Conservation (phyloP, 208 protist genomes). For the Trypanosoma vivax region DNA sequence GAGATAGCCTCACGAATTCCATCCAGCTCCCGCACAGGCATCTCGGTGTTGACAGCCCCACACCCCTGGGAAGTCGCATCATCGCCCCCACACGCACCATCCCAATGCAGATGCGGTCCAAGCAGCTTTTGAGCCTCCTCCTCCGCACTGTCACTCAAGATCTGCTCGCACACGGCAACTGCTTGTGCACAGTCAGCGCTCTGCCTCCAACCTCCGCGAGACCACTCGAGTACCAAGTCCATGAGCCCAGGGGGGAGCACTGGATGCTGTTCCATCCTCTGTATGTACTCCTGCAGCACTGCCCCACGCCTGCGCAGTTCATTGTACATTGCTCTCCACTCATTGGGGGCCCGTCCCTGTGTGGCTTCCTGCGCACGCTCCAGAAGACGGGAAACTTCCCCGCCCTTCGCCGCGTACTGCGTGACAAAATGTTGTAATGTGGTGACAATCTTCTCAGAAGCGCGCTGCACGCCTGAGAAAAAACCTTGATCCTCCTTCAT, state of each 20-base stretch:
- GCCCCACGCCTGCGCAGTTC: slow-evolving; percentile 34
- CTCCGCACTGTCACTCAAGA: slow-evolving; percentile 8
- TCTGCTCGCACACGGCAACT: slow-evolving; percentile 15
- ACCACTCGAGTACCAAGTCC: slow-evolving; percentile 23
- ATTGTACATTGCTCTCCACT: slow-evolving; percentile 32
- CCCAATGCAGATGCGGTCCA: background rate
- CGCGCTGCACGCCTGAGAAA: slow-evolving; percentile 25
- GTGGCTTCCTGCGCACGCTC: slow-evolving; percentile 21
- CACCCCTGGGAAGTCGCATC: background rate
- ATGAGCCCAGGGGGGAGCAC: slow-evolving; percentile 10
- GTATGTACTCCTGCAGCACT: slow-evolving; percentile 21
- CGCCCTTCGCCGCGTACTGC: slow-evolving; percentile 18
- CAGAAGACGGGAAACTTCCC: slow-evolving; percentile 36
- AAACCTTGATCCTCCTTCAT: slow-evolving; percentile 43
- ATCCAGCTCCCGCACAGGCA: slow-evolving; percentile 8
- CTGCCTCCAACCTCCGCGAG: slow-evolving; percentile 27
- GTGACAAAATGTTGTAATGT: slow-evolving; percentile 31
- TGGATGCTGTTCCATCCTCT: slow-evolving; percentile 17
- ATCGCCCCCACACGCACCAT: background rate
- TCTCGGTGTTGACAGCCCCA: background rate
- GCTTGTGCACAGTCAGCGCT: slow-evolving; percentile 25
- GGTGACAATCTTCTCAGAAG: slow-evolving; percentile 25
- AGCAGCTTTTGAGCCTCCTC: background rate
- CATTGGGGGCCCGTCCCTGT: slow-evolving; percentile 30
- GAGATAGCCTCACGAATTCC: background rate